These are phyloP conservation scores for Beauveria australis DNA, from an alignment of 2,329 filamentous ascomycete genomes.

Conservation along the genomic window DNA sequence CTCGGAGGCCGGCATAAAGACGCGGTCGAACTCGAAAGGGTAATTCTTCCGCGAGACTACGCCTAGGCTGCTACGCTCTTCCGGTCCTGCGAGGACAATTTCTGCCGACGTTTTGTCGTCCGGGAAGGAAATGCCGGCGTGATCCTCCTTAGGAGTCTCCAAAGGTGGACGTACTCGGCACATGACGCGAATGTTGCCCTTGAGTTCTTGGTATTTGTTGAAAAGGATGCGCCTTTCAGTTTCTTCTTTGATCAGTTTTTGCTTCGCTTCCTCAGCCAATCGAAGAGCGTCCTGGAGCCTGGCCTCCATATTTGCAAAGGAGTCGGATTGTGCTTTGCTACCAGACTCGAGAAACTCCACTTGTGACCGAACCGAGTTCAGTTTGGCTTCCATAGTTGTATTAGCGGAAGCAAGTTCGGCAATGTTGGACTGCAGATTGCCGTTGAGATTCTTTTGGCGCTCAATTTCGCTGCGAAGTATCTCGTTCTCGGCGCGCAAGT, in stretches of 20 bases:
- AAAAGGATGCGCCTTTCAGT: conserved; percentile 84
- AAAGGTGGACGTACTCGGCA: conserved; percentile 80
- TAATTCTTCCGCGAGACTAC: conserved; percentile 70
- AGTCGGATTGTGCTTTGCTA: conserved; percentile 78
- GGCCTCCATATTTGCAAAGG: conserved; percentile 73
- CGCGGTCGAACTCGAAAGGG: conserved; percentile 85
- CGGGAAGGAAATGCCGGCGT: conserved; percentile 71
- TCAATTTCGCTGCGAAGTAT: conserved; percentile 42
- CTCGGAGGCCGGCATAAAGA: conserved; percentile 69
- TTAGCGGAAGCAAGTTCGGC: conserved; percentile 53
- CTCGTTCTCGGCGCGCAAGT: conserved; percentile 36
- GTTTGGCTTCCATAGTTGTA: conserved; percentile 63
- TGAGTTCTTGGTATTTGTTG: conserved; percentile 95
- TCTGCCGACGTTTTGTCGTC: conserved; percentile 80
- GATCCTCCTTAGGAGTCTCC: conserved; percentile 48
- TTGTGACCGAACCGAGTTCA: conserved; percentile 68
- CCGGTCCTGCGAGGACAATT: conserved; percentile 73
- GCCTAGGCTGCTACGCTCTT: conserved; percentile 74
- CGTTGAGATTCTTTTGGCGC: conserved; percentile 56
- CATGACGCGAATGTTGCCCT: conserved; percentile 97
- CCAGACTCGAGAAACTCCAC: conserved; percentile 87
- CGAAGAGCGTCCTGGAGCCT: conserved; percentile 70
- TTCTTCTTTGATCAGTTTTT: conserved; percentile 86
- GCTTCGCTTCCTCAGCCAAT: conserved; percentile 59
- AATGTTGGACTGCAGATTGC: conserved; percentile 42